A percentile compares a stretch with the other conserved stretches of the same genome.
These are phyloP conservation scores for Chlamydomonas applanata DNA, from an alignment of 139 green algal species.

Conservation along the genomic window DNA sequence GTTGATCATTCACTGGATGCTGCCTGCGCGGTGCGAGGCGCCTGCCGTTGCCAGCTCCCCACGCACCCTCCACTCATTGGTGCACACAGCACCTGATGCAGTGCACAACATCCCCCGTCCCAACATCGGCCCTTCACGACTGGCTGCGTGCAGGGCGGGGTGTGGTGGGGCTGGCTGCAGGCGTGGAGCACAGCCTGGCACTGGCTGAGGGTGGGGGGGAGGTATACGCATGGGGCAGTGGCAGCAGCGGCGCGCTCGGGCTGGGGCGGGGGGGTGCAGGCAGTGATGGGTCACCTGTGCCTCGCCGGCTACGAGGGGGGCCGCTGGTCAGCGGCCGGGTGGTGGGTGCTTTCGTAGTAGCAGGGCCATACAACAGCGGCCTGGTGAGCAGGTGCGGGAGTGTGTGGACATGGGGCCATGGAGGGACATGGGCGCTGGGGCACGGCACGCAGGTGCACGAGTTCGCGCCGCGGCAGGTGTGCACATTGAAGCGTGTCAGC, in stretches of 20 bases:
- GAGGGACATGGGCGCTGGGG: conserved; percentile 42
- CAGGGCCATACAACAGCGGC: too few relatives aligned
- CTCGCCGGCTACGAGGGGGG: too few relatives aligned
- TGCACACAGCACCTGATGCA: too few relatives aligned
- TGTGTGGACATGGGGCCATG: conserved; percentile 41
- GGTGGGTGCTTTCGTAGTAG: too few relatives aligned
- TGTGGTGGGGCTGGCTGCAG: conserved; percentile 34
- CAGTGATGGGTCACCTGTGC: too few relatives aligned
- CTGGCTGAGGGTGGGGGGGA: conserved; percentile 24
- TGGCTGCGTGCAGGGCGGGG: conserved; percentile 4
- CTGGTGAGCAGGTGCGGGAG: conserved; percentile 5
- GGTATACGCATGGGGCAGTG: conserved; percentile 38
- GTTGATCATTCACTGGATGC: too few relatives aligned
- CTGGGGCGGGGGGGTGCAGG: background rate
- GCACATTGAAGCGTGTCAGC: too few relatives aligned
- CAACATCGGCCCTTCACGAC: background rate
- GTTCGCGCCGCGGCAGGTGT: conserved; percentile 30
- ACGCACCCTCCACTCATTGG: too few relatives aligned
- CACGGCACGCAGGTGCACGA: conserved; percentile 25
- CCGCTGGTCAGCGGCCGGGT: too few relatives aligned
- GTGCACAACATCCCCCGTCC: too few relatives aligned
- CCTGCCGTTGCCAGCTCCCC: too few relatives aligned
- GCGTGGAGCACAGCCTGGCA: conserved; percentile 42
- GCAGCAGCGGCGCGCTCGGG: conserved; percentile 40
- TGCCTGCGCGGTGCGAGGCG: too few relatives aligned